Conservation (phyloP, 2,329 filamentous ascomycete genomes). For the Albifimbria verrucaria region DNA sequence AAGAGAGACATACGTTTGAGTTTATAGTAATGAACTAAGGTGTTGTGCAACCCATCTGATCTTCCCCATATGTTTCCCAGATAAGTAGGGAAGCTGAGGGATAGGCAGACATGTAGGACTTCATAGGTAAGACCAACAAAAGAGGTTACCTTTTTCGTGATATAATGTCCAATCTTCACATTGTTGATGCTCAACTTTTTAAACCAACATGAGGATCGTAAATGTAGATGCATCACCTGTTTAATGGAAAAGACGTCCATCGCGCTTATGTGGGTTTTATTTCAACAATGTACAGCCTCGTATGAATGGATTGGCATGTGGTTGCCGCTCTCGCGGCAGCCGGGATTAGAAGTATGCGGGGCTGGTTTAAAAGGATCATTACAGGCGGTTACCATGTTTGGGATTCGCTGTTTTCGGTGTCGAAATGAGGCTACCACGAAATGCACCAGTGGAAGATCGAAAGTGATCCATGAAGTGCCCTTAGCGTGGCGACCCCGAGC, state of each 20-base stretch:
- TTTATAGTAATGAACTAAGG: slow-evolving; percentile 46
- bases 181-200: no score
- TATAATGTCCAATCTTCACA: slow-evolving; percentile 27
- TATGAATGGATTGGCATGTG: background rate
- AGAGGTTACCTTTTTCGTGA: background rate
- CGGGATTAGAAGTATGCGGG: background rate
- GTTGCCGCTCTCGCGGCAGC: background rate
- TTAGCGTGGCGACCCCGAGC: no score
- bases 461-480: no score
- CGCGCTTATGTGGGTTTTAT: background rate
- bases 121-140: background rate
- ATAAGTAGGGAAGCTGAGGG: background rate
- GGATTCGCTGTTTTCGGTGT: background rate
- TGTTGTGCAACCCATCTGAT: slow-evolving; percentile 21
- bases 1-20: slow-evolving; percentile 99
- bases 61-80: slow-evolving; percentile 7
- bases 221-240: background rate
- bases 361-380: background rate
- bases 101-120: slow-evolving; percentile 18
- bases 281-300: background rate
- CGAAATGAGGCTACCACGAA: no score
- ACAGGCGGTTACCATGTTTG: background rate
- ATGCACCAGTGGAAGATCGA: no score
- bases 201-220: no score
- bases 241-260: background rate